A percentile compares a stretch with the other conserved stretches of the same genome.
These are phyloP conservation scores for Rhinocladiella similis DNA, from an alignment of 2,329 filamentous ascomycete genomes.

Conservation along the genomic window DNA sequence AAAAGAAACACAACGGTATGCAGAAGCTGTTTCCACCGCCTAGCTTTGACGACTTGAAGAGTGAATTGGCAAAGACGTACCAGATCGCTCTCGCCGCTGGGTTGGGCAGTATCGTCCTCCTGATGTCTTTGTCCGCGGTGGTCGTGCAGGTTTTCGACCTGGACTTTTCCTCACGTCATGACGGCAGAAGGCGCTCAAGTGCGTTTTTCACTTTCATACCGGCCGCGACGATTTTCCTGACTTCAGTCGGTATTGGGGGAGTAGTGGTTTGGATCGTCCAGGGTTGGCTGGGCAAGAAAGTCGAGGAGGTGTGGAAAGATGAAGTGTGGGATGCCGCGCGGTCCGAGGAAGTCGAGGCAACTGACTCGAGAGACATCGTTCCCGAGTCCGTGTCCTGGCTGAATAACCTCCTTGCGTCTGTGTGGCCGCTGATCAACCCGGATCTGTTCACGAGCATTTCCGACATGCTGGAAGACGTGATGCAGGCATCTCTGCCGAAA, in stretches of 20 bases:
- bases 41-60: slow-evolving; percentile 46
- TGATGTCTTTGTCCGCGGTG: slow-evolving; percentile 18
- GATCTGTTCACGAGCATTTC: slow-evolving; percentile 69
- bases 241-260: slow-evolving; percentile 26
- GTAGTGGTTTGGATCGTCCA: slow-evolving; percentile 48
- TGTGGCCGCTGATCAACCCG: slow-evolving; percentile 75
- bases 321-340: slow-evolving; percentile 68
- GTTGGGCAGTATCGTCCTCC: slow-evolving; percentile 25
- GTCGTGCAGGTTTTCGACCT: slow-evolving; percentile 10
- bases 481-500: slow-evolving; percentile 73
- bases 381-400: slow-evolving; percentile 72
- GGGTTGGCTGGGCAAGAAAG: slow-evolving; percentile 62
- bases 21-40: slow-evolving; percentile 56
- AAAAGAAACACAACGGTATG: slow-evolving; percentile 47
- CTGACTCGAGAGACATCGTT: slow-evolving; percentile 40
- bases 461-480: slow-evolving; percentile 74
- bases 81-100: slow-evolving; percentile 45
- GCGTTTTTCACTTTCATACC: slow-evolving; percentile 9
- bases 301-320: slow-evolving; percentile 65
- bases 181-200: slow-evolving; percentile 1
- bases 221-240: slow-evolving; percentile 16
- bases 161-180: slow-evolving; percentile 1
- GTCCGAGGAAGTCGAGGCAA: slow-evolving; percentile 39
- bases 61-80: slow-evolving; percentile 48
- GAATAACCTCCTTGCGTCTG: slow-evolving; percentile 65